These are phyloP conservation scores for Parasitella parasitica DNA, from an alignment of 371 early-diverging fungal genomes.

Conservation along the genomic window DNA sequence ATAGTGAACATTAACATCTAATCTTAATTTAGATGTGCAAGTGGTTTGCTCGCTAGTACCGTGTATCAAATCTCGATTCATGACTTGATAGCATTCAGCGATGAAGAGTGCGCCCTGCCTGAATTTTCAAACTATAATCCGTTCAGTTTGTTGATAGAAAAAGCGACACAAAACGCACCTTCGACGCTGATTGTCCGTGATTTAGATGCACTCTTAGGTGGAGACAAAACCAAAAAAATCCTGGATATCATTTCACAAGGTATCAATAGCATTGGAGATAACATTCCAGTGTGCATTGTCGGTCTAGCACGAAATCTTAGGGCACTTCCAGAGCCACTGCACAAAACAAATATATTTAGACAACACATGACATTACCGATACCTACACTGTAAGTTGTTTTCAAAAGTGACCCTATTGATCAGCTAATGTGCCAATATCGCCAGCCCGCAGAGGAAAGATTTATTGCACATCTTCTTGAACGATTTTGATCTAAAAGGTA, in stretches of 20 bases:
- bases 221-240: conserved; percentile 18
- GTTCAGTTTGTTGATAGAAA: conserved; percentile 16
- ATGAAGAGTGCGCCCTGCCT: conserved; percentile 24
- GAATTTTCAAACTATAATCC: conserved; percentile 37
- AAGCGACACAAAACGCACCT: conserved; percentile 23
- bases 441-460: conserved; percentile 28
- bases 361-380: conserved; percentile 43
- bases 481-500: not conserved
- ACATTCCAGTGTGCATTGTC: conserved; percentile 27
- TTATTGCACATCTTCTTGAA: conserved; percentile 19
- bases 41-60: conserved; percentile 2
- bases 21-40: conserved; percentile 11
- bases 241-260: conserved; percentile 15
- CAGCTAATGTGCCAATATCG: not conserved
- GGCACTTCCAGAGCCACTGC: conserved; percentile 29
- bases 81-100: conserved; percentile 33
- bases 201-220: conserved; percentile 22
- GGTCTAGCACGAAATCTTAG: conserved; percentile 32
- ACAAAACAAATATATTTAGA: conserved; percentile 36
- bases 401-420: not conserved
- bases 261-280: conserved; percentile 17
- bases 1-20: not conserved
- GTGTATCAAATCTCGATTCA: conserved; percentile 24
- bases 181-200: conserved; percentile 29
- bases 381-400: conserved; percentile 32